Evolutionary conservation across 2,329 filamentous ascomycete genomes (phyloP).

Genomic region (Trichoderma afroharzianum): DNA sequence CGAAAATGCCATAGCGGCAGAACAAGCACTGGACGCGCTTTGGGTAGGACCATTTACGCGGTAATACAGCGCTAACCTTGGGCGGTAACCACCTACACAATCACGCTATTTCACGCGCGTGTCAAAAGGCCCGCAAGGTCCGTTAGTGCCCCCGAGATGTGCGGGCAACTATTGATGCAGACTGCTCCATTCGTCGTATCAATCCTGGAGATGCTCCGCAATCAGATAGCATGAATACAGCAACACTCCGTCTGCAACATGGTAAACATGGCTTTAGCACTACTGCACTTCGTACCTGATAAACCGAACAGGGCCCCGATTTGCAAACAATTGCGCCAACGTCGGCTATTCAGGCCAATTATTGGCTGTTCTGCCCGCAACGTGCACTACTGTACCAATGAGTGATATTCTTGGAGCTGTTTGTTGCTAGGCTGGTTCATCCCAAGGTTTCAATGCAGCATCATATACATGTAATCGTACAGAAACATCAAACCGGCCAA

Average conservation of each 20-base stretch:
- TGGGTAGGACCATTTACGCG: neutral
- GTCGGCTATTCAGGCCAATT: neutral
- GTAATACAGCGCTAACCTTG: neutral
- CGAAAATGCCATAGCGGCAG: neutral
- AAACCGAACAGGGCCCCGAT: neutral
- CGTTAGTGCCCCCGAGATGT: neutral
- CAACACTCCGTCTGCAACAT: neutral
- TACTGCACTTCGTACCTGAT: neutral
- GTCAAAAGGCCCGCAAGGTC: neutral
- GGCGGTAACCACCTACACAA: neutral
- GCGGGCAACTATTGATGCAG: neutral
- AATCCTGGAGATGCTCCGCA: neutral
- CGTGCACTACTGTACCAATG: neutral
- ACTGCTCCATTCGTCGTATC: neutral
- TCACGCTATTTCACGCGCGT: neutral
- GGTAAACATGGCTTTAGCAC: neutral
- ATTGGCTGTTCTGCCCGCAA: neutral
- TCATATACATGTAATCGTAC: neutral
- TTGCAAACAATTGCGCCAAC: neutral
- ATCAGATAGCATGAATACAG: neutral
- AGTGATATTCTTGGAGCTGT: neutral
- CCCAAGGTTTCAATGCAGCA: neutral
- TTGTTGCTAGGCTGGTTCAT: neutral
- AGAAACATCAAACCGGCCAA: neutral
- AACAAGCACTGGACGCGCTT: neutral